A percentile compares a stretch with the other conserved stretches of the same genome.
Evolutionary conservation across 306 rosid genomes (phyloP).

Genomic region (Biancaea sappan): DNA sequence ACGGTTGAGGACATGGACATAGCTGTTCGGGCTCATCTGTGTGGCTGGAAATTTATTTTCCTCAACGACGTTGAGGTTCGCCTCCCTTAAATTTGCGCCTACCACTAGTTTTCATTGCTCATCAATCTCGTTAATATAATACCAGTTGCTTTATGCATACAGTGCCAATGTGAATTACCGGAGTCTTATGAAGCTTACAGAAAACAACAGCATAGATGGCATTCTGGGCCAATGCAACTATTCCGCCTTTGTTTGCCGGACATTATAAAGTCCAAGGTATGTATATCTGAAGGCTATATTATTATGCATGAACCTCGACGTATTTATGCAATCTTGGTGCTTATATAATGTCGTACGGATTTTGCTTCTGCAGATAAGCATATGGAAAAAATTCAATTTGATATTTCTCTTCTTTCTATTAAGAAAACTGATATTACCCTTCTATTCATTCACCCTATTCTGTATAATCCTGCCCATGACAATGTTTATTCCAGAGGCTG

Average conservation of each 20-base stretch:
- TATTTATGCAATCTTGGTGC: constrained; percentile 18
- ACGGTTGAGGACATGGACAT: constrained; percentile 98
- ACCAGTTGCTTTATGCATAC: constrained; percentile 28
- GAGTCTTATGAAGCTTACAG: constrained; percentile 96
- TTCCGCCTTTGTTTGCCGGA: constrained; percentile 87
- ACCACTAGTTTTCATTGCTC: background rate
- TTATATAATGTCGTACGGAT: constrained; percentile 25
- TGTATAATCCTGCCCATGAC: constrained; percentile 96
- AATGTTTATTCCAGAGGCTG: constrained; percentile 88
- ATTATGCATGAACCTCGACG: background rate
- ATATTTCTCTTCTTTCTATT: constrained; percentile 89
- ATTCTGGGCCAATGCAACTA: constrained; percentile 95
- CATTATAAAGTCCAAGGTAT: constrained; percentile 69
- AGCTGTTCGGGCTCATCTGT: constrained; percentile 94
- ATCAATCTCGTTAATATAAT: constrained; percentile 38
- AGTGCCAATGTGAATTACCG: constrained; percentile 96
- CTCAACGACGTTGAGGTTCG: constrained; percentile 91
- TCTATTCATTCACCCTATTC: constrained; percentile 87
- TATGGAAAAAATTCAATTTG: constrained; percentile 88
- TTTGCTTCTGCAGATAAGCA: constrained; percentile 68
- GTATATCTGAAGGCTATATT: background rate
- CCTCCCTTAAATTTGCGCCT: background rate
- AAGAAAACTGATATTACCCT: constrained; percentile 83
- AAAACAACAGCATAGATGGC: constrained; percentile 96
- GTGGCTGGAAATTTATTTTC: constrained; percentile 94